Conservation (phyloP, 768 basidiomycete genomes). For the Mycena metata region DNA sequence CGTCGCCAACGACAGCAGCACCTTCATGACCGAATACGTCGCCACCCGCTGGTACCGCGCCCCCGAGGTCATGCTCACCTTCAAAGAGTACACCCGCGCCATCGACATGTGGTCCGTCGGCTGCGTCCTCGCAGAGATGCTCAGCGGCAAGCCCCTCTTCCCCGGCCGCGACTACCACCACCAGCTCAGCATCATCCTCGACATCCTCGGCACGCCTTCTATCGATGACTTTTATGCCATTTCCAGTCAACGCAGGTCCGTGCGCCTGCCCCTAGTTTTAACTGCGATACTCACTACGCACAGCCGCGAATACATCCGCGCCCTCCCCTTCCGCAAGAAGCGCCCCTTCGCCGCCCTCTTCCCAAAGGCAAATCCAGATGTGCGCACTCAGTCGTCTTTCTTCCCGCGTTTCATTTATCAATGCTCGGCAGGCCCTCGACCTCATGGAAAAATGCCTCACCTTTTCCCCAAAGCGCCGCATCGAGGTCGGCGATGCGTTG, state of each 20-base stretch:
- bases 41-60: slow-evolving; percentile 99
- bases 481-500: slow-evolving; percentile 90
- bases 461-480: slow-evolving; percentile 88
- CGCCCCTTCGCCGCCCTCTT: slow-evolving; percentile 87
- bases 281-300: slow-evolving; percentile 93
- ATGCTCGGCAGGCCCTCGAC: slow-evolving; percentile 83
- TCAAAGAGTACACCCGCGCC: slow-evolving; percentile 97
- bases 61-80: slow-evolving; percentile 99
- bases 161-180: slow-evolving; percentile 98
- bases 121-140: slow-evolving; percentile 95
- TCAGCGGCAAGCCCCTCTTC: slow-evolving; percentile 96
- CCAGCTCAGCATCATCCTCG: slow-evolving; percentile 94
- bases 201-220: slow-evolving; percentile 96
- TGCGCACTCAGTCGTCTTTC: too few relatives aligned
- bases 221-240: slow-evolving; percentile 97
- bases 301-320: slow-evolving; percentile 93
- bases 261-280: too few relatives aligned
- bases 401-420: too few relatives aligned
- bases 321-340: slow-evolving; percentile 92
- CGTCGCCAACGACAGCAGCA: slow-evolving; percentile 67
- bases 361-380: slow-evolving; percentile 84
- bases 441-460: slow-evolving; percentile 85
- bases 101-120: slow-evolving; percentile 92
- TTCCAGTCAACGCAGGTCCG: too few relatives aligned
- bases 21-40: slow-evolving; percentile 98